phyloP scores from a whole-genome alignment of 139 green algal genomes.

The Ettlia oleoabundans region DNA sequence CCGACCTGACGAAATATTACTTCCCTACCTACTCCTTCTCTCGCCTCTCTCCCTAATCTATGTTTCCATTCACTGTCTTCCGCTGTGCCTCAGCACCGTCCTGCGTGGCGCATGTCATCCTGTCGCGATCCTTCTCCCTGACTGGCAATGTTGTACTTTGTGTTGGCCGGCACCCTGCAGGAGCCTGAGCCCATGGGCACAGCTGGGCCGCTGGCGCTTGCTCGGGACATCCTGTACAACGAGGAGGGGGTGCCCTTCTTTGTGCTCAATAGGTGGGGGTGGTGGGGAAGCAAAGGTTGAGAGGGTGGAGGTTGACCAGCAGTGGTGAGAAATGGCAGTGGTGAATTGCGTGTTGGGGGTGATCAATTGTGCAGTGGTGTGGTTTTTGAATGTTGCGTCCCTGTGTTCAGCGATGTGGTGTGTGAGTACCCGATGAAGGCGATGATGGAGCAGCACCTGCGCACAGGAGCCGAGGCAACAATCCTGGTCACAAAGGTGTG shows the following conservation, averaged over 20 bases:
- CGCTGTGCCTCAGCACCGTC: not conserved
- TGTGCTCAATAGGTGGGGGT: slow-evolving; percentile 91
- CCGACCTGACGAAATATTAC: not conserved
- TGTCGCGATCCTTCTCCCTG: not conserved
- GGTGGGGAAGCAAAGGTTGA: too few relatives aligned
- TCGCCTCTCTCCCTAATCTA: too few relatives aligned
- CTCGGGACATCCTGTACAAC: slow-evolving; percentile 88
- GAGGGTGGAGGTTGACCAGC: too few relatives aligned
- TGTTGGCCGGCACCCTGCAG: slow-evolving; percentile 51
- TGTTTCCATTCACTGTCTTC: too few relatives aligned
- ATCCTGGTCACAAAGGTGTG: slow-evolving; percentile 95
- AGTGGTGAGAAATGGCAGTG: too few relatives aligned
- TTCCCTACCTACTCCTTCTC: too few relatives aligned
- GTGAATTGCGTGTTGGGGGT: too few relatives aligned
- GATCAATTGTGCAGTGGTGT: too few relatives aligned
- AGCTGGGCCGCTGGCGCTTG: slow-evolving; percentile 92
- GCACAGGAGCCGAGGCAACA: slow-evolving; percentile 85
- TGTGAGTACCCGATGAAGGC: slow-evolving; percentile 95
- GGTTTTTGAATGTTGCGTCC: too few relatives aligned
- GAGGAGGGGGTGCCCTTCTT: slow-evolving; percentile 93
- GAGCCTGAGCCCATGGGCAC: slow-evolving; percentile 98
- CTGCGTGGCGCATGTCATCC: not conserved
- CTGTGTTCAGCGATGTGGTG: slow-evolving; percentile 87
- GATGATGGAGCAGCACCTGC: slow-evolving; percentile 84
- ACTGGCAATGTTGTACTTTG: not conserved